Base-by-base conservation (phyloP, 345 rosid genomes). In the Pistacia integerrima region DNA sequence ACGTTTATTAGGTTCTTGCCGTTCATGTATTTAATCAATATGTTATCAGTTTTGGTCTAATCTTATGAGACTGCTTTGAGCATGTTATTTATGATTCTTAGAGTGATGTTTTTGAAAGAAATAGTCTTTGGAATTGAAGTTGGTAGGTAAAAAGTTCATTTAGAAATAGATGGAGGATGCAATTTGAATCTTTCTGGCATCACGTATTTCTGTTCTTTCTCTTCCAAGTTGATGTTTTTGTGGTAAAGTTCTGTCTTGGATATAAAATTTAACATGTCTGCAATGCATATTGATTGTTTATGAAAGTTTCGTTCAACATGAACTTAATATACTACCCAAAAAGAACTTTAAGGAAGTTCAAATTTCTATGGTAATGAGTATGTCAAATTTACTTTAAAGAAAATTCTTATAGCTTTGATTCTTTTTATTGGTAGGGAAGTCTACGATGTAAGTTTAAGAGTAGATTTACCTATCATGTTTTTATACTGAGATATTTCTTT, bases 41-140 rank as follows among this genome's bases (percentile, higher is more conserved):
- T 36, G 22, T 46, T 25, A 17, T 25, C 14, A 35, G 30, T 1
- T 35, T 64, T 44, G 22, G 4, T 13, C 36, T 10, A 18, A 44
- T 69, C 14, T 33, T 57, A 17, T 20, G 11, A 22, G 13, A 62
- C 11, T 71, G 72, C 33, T n/a, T 70, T 3, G 4, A 13, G 4
- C 57, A 54, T 54, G 25, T 17, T n/a, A 35, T 70, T 70, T 44
- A 36, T 56, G 63, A 55, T 70, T 55, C n/a, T 52, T 28, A 16
- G n/a, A 18, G 0, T 71, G 11, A 61, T n/a, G 25, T 28, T 17
- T 18, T 28, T 60, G 57, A 60, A 60, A 72, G 55, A 35, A 16
- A 25, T 67, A 30, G 41, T 70, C 74, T 57, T 70, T 70, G 54
- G 57, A 57, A n/a, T 30, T 48, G 44, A 51, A 69, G 56, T 22